These are phyloP conservation scores for Umbelopsis ramanniana DNA, from an alignment of 192 early-diverging fungal genomes.

Conservation along the genomic window DNA sequence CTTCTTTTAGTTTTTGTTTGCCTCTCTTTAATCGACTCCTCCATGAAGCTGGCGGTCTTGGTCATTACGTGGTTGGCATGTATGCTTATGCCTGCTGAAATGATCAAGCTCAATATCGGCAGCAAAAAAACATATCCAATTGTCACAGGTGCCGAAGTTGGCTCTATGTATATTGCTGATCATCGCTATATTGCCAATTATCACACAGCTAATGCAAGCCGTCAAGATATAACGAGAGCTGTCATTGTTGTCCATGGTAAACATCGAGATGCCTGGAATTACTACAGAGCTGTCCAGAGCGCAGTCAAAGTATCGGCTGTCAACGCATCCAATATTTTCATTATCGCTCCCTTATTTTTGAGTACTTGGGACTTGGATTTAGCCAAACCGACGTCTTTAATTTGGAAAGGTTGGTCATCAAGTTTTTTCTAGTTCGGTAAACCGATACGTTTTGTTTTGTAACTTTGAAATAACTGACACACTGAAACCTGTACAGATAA, in stretches of 20 bases:
- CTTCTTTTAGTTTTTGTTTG: background rate
- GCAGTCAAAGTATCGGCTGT: background rate
- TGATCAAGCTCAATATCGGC: background rate
- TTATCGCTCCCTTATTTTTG: slow-evolving; percentile 8
- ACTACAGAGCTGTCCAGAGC: slow-evolving; percentile 1
- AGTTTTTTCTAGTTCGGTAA: background rate
- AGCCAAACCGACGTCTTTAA: background rate
- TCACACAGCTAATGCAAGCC: background rate
- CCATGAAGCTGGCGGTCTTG: background rate
- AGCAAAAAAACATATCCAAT: background rate
- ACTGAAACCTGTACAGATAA: background rate
- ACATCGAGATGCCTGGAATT: slow-evolving; percentile 3
- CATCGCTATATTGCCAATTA: background rate
- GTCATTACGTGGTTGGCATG: slow-evolving; percentile 8
- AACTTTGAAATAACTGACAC: background rate
- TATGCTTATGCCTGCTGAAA: background rate
- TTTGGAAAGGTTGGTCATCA: slow-evolving; percentile 10
- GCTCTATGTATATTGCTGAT: background rate
- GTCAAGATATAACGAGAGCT: background rate
- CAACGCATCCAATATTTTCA: background rate
- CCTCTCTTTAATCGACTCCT: background rate
- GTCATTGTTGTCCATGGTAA: slow-evolving; percentile 14
- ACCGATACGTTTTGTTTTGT: background rate
- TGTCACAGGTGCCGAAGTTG: background rate
- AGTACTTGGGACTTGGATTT: background rate